These are phyloP conservation scores for Auriscalpium orientale DNA, from an alignment of 768 basidiomycete genomes.

Conservation along the genomic window DNA sequence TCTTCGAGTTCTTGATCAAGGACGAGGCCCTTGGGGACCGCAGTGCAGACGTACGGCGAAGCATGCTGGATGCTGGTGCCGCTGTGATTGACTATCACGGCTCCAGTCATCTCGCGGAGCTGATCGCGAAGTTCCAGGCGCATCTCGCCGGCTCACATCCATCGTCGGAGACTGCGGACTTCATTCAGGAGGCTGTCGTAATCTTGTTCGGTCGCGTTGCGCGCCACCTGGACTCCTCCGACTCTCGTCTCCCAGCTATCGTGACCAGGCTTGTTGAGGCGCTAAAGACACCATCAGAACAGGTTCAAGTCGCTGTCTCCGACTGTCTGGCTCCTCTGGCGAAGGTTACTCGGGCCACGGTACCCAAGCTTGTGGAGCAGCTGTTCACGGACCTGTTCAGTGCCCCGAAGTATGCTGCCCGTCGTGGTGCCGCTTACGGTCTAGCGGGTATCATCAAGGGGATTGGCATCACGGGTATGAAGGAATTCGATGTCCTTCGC, in stretches of 20 bases:
- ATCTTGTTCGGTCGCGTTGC: slow-evolving; percentile 93
- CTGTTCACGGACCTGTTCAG: slow-evolving; percentile 73
- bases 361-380: slow-evolving; percentile 60
- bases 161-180: slow-evolving; percentile 69
- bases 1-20: slow-evolving; percentile 84
- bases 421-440: slow-evolving; percentile 98
- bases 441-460: slow-evolving; percentile 90
- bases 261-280: slow-evolving; percentile 84
- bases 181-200: slow-evolving; percentile 90
- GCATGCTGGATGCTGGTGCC: slow-evolving; percentile 83
- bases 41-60: slow-evolving; percentile 68
- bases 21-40: slow-evolving; percentile 86
- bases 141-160: slow-evolving; percentile 46
- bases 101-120: slow-evolving; percentile 52
- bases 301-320: slow-evolving; percentile 93
- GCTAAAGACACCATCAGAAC: slow-evolving; percentile 88
- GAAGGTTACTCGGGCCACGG: slow-evolving; percentile 51
- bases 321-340: slow-evolving; percentile 91
- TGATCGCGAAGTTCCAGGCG: slow-evolving; percentile 78
- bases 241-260: slow-evolving; percentile 71
- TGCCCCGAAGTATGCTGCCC: slow-evolving; percentile 79
- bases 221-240: slow-evolving; percentile 71
- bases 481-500: slow-evolving; percentile 71
- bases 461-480: slow-evolving; percentile 78
- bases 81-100: slow-evolving; percentile 82